A percentile compares a stretch with the other conserved stretches of the same genome.
phyloP scores from a whole-genome alignment of 805 yeast species.

The Candida jianshihensis region DNA sequence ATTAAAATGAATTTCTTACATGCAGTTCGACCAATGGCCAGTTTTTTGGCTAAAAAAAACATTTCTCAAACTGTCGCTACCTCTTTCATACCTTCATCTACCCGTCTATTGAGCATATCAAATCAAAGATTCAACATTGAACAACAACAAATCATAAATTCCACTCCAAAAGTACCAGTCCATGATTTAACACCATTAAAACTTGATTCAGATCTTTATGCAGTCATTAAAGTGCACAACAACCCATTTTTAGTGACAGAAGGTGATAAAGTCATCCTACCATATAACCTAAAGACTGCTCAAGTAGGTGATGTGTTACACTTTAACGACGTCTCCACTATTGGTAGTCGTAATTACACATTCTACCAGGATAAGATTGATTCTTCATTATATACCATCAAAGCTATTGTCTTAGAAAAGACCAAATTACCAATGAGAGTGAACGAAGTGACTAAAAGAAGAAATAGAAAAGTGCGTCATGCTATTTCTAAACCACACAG shows the following conservation, averaged over 20 bases:
- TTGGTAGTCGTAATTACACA: slow-evolving; percentile 84
- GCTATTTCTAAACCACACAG: slow-evolving; percentile 60
- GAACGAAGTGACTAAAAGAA: slow-evolving; percentile 69
- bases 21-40: too few species aligned
- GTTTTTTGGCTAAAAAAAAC: too few species aligned
- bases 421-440: slow-evolving; percentile 72
- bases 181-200: slow-evolving; percentile 55
- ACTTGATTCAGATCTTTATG: slow-evolving; percentile 66
- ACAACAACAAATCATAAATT: neutral
- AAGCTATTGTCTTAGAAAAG: slow-evolving; percentile 80
- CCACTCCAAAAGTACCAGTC: neutral
- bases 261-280: slow-evolving; percentile 80
- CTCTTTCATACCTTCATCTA: neutral
- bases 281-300: slow-evolving; percentile 69
- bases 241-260: slow-evolving; percentile 83
- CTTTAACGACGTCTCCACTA: slow-evolving; percentile 66
- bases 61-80: neutral
- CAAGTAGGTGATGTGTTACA: slow-evolving; percentile 77
- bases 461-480: slow-evolving; percentile 70
- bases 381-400: slow-evolving; percentile 47
- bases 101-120: slow-evolving; percentile 8
- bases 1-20: too few species aligned
- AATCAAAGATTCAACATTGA: slow-evolving; percentile 4
- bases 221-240: slow-evolving; percentile 73
- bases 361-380: slow-evolving; percentile 50